A percentile compares a stretch with the other conserved stretches of the same genome.
Conservation (phyloP, 2,329 filamentous ascomycete genomes). For the Neonectria faginata region DNA sequence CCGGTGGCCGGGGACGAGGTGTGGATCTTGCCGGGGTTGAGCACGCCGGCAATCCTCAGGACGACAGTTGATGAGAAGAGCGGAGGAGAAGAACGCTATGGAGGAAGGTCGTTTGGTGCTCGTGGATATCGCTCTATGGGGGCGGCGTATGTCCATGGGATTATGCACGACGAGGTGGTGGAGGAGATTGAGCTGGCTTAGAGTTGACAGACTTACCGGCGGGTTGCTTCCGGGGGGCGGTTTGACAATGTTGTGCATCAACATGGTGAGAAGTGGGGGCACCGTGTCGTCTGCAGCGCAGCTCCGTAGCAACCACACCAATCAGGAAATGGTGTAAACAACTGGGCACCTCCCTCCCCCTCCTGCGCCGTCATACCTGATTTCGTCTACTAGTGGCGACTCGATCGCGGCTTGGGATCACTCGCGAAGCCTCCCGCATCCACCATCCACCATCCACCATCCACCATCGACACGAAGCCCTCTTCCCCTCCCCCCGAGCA, state of each 20-base stretch:
- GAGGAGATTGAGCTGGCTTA: constrained; percentile 29
- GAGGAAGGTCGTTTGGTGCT: constrained; percentile 2
- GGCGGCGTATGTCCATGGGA: constrained; percentile 39
- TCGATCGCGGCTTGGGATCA: background rate
- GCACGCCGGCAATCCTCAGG: constrained; percentile 35
- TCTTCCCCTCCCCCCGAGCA: background rate
- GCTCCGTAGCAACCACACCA: constrained; percentile 48
- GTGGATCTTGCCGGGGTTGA: constrained; percentile 40
- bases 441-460: constrained; percentile 9
- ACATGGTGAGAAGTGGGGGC: constrained; percentile 7
- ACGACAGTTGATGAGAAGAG: background rate
- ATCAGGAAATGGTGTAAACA: constrained; percentile 50
- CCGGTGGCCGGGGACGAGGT: constrained; percentile 38
- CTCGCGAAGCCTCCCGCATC: constrained; percentile 2
- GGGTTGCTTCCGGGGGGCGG: too few relatives aligned
- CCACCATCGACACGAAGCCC: constrained; percentile 5
- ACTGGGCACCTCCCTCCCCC: constrained; percentile 6
- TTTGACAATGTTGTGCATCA: background rate
- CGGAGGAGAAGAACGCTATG: background rate
- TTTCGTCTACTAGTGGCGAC: background rate
- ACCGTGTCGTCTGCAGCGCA: background rate
- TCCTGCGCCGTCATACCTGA: background rate
- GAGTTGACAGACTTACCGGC: background rate
- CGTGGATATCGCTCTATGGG: constrained; percentile 34
- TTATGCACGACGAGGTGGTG: constrained; percentile 38